Evolutionary conservation across 371 early-diverging fungal species (phyloP).

Genomic region (Mucor piriformis): DNA sequence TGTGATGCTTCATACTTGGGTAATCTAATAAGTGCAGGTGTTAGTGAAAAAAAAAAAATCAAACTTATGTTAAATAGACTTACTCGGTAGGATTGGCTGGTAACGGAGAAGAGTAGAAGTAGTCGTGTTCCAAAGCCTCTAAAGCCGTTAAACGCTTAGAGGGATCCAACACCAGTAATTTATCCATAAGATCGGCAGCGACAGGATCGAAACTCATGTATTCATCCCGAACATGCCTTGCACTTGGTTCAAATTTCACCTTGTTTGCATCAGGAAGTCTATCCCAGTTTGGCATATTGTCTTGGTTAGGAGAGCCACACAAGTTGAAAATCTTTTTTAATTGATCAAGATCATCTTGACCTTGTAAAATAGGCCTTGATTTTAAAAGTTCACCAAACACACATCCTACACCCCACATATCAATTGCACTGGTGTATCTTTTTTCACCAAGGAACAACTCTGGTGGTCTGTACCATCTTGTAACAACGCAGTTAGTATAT

Average conservation of each 20-base stretch:
- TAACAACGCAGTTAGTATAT: constrained; percentile 94
- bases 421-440: constrained; percentile 87
- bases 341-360: constrained; percentile 81
- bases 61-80: constrained; percentile 15
- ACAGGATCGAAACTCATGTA: constrained; percentile 53
- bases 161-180: constrained; percentile 78
- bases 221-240: constrained; percentile 59
- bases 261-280: constrained; percentile 64
- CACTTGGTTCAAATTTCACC: constrained; percentile 44
- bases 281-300: constrained; percentile 73
- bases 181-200: constrained; percentile 77
- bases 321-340: constrained; percentile 78
- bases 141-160: constrained; percentile 72
- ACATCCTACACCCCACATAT: constrained; percentile 99
- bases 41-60: neutral
- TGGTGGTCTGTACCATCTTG: constrained; percentile 98
- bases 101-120: constrained; percentile 61
- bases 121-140: constrained; percentile 78
- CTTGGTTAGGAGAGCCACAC: constrained; percentile 80
- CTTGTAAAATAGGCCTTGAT: constrained; percentile 79
- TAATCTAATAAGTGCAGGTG: constrained; percentile 34
- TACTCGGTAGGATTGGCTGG: constrained; percentile 66
- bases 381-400: constrained; percentile 85
- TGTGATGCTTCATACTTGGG: constrained; percentile 67
- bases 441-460: constrained; percentile 92